These are phyloP conservation scores for Saccharomycopsis babjevae DNA, from an alignment of 805 yeast species.

Conservation along the genomic window DNA sequence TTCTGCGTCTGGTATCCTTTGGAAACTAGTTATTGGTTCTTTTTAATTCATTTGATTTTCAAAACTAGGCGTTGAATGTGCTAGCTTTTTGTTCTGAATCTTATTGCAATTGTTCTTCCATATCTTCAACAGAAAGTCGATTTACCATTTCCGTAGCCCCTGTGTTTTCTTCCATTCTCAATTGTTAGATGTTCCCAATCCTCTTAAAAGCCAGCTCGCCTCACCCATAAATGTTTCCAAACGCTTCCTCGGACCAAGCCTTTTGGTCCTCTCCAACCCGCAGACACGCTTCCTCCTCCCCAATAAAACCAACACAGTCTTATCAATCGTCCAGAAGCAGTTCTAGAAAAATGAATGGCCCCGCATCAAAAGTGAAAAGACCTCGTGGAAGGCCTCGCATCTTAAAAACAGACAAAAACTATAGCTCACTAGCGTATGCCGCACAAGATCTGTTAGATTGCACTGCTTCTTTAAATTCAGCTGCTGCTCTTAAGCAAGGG, in stretches of 20 bases:
- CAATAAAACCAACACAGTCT: background rate
- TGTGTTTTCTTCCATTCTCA: no score
- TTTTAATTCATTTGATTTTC: no score
- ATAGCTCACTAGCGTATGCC: background rate
- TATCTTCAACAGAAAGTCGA: no score
- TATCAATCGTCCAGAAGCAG: background rate
- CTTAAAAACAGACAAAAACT: background rate
- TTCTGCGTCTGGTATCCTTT: no score
- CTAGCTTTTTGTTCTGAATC: no score
- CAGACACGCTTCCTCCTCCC: background rate
- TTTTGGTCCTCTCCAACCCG: background rate
- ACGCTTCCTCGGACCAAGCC: background rate
- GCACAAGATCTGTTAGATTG: background rate
- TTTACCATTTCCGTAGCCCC: no score
- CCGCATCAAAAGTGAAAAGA: background rate
- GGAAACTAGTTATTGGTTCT: no score
- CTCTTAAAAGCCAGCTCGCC: no score
- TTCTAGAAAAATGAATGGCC: background rate
- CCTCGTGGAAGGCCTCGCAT: background rate
- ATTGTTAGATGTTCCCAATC: no score
- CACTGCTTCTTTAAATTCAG: conserved; percentile 3
- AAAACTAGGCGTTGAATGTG: no score
- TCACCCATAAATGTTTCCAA: background rate
- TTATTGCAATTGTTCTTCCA: no score
- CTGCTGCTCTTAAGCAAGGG: conserved; percentile 15